Base-by-base conservation (phyloP, 129 eudicot genomes). In the Erigeron canadensis region DNA sequence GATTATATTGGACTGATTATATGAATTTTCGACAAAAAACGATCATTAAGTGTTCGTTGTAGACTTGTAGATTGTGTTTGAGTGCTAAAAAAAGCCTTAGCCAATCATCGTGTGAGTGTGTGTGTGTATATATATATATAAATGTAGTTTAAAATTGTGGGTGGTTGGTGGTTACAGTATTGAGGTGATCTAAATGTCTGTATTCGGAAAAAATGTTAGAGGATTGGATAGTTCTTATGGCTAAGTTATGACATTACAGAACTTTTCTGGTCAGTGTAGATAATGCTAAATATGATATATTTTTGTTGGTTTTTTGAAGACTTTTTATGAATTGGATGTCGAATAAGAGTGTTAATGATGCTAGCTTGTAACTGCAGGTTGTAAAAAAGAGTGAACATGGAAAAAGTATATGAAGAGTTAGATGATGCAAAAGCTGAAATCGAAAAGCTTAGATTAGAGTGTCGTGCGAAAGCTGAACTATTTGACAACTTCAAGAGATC, bases 351-450 rank as follows among this genome's bases (percentile, higher is more conserved):
- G 10, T 47, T 67, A 60, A 48, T 73, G 42, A 41, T 67, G 44
- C n/a, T 67, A 11, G 5, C 5, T 53, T 74, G n/a, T 19, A 48
- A 39, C n/a, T n/a, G n/a, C 84, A 85, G 84, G 80, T 67, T 42
- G 48, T 67, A 34, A 46, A 17, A 41, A 42, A 65, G 46, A 70
- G 84, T 83, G 86, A 89, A 82, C 63, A 80, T 77, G 81, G 81
- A 71, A 70, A 77, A 68, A 63, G 77, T 85, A 16, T 75, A 81
- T 17, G 86, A 91, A 86, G 97, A 89, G 81, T 79, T 90, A 5
- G 89, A 87, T 70, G 86, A 81, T 46, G 91, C 91, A 57, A 92
- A 80, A 75, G 86, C 85, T 21, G 96, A 86, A 80, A 78, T 89
- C 22, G 95, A 87, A 53, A 87, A 45, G 82, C 85, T 90, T 37